These are phyloP conservation scores for Tripterygium wilfordii DNA, from an alignment of 177 flowering plant genomes.

Conservation along the genomic window DNA sequence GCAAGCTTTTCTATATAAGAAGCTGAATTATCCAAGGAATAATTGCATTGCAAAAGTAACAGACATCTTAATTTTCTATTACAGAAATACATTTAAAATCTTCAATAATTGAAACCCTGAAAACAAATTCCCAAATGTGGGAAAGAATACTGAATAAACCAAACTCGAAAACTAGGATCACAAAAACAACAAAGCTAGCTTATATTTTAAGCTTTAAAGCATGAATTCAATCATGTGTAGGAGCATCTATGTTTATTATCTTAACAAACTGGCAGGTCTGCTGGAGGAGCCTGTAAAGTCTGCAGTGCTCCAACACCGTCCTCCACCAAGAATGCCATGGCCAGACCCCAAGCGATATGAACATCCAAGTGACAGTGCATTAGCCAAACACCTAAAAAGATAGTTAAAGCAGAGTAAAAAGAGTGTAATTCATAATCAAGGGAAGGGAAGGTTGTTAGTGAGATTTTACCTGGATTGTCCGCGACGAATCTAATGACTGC, in stretches of 20 bases:
- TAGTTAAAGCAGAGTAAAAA: not conserved
- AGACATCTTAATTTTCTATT: no score
- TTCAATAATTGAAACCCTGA: no score
- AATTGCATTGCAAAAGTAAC: no score
- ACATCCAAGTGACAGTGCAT: conserved; percentile 88
- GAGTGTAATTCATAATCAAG: not conserved
- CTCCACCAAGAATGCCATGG: conserved; percentile 69
- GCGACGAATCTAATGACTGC: conserved; percentile 81
- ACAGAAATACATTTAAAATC: no score
- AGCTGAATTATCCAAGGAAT: no score
- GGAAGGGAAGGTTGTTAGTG: not conserved
- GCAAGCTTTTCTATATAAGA: no score
- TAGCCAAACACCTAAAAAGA: conserved; percentile 78
- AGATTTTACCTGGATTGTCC: conserved; percentile 75
- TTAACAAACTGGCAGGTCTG: conserved; percentile 54
- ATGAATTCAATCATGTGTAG: not conserved
- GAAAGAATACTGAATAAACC: no score
- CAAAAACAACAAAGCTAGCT: no score
- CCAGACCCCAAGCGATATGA: conserved; percentile 70
- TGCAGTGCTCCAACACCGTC: conserved; percentile 53
- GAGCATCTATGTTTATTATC: not conserved
- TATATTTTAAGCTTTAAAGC: not conserved
- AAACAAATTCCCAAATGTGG: no score
- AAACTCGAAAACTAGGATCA: no score
- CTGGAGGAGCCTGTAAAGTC: conserved; percentile 52